phyloP scores from a whole-genome alignment of 2,329 filamentous ascomycete genomes.

The Fusarium falciforme region DNA sequence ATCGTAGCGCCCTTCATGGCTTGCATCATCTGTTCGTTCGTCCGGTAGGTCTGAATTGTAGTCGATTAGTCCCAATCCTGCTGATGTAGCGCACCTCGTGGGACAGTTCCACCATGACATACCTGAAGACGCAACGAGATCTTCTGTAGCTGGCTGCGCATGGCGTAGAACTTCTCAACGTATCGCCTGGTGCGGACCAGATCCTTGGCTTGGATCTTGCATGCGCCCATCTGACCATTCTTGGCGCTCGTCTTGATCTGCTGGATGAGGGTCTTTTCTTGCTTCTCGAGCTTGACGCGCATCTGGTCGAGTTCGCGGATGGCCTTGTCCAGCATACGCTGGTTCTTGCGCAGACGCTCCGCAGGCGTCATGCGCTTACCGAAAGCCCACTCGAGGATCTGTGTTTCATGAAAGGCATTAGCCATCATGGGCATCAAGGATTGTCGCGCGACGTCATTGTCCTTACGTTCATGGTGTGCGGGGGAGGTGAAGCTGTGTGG shows the following conservation, averaged over 20 bases:
- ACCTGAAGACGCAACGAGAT: slow-evolving; percentile 96
- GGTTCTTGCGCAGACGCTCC: slow-evolving; percentile 91
- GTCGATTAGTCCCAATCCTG: slow-evolving; percentile 20
- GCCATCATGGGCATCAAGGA: slow-evolving; percentile 28
- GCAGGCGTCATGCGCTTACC: slow-evolving; percentile 99
- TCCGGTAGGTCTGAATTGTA: slow-evolving; percentile 82
- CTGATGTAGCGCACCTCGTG: neutral
- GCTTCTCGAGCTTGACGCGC: slow-evolving; percentile 94
- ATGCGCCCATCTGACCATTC: slow-evolving; percentile 97
- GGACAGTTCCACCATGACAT: slow-evolving; percentile 23
- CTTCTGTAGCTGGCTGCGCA: slow-evolving; percentile 96
- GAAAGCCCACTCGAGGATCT: slow-evolving; percentile 99
- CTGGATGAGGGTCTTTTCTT: slow-evolving; percentile 95
- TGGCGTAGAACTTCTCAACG: slow-evolving; percentile 97
- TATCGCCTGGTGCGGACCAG: slow-evolving; percentile 92
- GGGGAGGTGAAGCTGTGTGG: slow-evolving; percentile 18
- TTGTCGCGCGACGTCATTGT: slow-evolving; percentile 31
- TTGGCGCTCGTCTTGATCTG: slow-evolving; percentile 99
- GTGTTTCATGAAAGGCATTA: slow-evolving; percentile 28
- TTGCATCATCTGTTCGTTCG: slow-evolving; percentile 99
- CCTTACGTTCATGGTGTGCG: slow-evolving; percentile 46
- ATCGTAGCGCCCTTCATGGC: slow-evolving; percentile 98
- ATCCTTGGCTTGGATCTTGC: slow-evolving; percentile 98
- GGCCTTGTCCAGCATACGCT: slow-evolving; percentile 95
- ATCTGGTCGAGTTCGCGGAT: slow-evolving; percentile 96